Evolutionary conservation across 2,329 filamentous ascomycete genomes (phyloP).

Genomic region (Colletotrichum spaethianum): DNA sequence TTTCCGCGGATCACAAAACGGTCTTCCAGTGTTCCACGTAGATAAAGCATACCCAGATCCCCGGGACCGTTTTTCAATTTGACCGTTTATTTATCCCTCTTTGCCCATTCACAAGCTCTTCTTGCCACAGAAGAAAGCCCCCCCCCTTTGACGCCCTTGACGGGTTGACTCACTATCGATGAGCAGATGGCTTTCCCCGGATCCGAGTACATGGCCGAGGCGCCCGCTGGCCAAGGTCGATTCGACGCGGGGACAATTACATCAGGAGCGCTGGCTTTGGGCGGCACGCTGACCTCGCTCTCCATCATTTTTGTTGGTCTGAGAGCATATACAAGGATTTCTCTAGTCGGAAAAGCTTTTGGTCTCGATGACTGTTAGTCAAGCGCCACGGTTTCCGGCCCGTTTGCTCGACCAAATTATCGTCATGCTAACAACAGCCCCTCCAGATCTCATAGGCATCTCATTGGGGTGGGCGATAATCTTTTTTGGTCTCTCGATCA

Average conservation of each 20-base stretch:
- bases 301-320: slow-evolving; percentile 24
- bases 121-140: neutral
- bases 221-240: slow-evolving; percentile 25
- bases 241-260: slow-evolving; percentile 31
- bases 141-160: neutral
- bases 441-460: slow-evolving; percentile 19
- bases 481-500: slow-evolving; percentile 23
- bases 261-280: slow-evolving; percentile 4
- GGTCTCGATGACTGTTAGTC: slow-evolving; percentile 35
- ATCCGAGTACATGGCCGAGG: slow-evolving; percentile 33
- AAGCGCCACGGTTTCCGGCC: neutral
- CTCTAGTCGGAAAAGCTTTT: slow-evolving; percentile 11
- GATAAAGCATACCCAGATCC: neutral
- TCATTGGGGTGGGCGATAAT: slow-evolving; percentile 15
- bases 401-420: too few species aligned
- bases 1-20: neutral
- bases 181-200: slow-evolving; percentile 18
- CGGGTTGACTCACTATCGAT: neutral
- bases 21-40: neutral
- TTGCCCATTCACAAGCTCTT: neutral
- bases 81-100: neutral
- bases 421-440: neutral
- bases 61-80: neutral
- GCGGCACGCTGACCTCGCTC: slow-evolving; percentile 9
- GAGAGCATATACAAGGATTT: slow-evolving; percentile 28